These are phyloP conservation scores for Lyophyllum semitale DNA, from an alignment of 768 basidiomycete genomes.

Conservation along the genomic window DNA sequence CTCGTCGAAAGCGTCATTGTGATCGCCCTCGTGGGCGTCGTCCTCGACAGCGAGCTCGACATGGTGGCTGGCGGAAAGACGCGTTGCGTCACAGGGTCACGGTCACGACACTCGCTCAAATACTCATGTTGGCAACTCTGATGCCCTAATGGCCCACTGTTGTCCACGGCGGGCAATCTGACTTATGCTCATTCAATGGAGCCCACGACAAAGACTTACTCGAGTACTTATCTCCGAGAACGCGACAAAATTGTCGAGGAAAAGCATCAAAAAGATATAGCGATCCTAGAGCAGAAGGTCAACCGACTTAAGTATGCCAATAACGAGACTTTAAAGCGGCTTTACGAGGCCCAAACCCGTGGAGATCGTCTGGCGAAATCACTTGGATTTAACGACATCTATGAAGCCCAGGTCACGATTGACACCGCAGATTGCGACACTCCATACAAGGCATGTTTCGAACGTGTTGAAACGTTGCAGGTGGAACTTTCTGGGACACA, in stretches of 20 bases:
- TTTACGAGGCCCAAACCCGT: conserved; percentile 39
- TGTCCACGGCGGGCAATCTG: neutral
- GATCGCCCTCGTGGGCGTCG: conserved; percentile 51
- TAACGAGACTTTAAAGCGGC: conserved; percentile 36
- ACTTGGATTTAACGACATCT: conserved; percentile 45
- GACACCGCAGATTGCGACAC: conserved; percentile 35
- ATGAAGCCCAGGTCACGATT: conserved; percentile 43
- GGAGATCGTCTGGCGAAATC: conserved; percentile 37
- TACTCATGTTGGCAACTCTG: too few species aligned
- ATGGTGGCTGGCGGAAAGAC: neutral
- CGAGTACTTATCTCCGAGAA: conserved; percentile 33
- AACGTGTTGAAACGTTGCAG: conserved; percentile 34
- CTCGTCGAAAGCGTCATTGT: conserved; percentile 46
- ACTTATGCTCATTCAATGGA: conserved; percentile 1
- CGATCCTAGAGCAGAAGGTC: conserved; percentile 28
- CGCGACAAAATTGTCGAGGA: conserved; percentile 38
- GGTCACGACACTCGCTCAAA: neutral
- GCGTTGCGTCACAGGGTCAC: neutral
- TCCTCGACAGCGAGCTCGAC: conserved; percentile 23
- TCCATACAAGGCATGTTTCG: conserved; percentile 36
- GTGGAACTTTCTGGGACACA: conserved; percentile 23
- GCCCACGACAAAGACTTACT: conserved; percentile 22
- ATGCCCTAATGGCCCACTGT: too few species aligned
- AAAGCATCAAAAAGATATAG: conserved; percentile 34
- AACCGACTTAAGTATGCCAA: conserved; percentile 33